phyloP scores from a whole-genome alignment of 2,329 filamentous ascomycete species.

The Bipolaris gigantea region DNA sequence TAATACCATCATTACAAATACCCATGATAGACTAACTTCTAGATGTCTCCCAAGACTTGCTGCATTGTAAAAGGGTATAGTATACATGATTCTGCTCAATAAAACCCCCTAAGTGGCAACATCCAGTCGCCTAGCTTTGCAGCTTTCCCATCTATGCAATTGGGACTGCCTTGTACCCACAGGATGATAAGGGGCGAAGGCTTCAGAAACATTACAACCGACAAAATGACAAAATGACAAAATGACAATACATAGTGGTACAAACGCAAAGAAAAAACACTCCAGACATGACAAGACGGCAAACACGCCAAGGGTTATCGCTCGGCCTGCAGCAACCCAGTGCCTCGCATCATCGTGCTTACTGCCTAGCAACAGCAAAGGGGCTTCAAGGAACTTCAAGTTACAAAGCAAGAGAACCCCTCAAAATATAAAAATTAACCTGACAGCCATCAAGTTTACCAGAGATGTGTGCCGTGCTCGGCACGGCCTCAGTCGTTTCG shows the following conservation, averaged over 20 bases:
- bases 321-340: background rate
- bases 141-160: conserved; percentile 12
- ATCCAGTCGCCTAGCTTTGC: conserved; percentile 6
- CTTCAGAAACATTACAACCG: background rate
- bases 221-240: conserved; percentile 3
- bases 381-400: background rate
- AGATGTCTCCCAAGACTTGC: background rate
- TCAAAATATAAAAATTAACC: background rate
- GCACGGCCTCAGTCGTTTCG: background rate
- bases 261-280: conserved; percentile 3
- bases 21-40: background rate
- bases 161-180: conserved; percentile 5
- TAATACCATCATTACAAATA: background rate
- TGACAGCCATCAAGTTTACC: background rate
- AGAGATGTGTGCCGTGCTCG: background rate
- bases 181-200: background rate
- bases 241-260: conserved; percentile 3
- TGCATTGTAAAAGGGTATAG: background rate
- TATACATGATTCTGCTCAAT: background rate
- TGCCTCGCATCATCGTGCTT: background rate
- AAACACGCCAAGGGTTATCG: background rate
- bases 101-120: background rate
- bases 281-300: background rate
- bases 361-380: background rate
- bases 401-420: background rate